Evolutionary conservation across 495 filamentous ascomycete genomes (phyloP).

Genomic region (Margaritispora aquatica): DNA sequence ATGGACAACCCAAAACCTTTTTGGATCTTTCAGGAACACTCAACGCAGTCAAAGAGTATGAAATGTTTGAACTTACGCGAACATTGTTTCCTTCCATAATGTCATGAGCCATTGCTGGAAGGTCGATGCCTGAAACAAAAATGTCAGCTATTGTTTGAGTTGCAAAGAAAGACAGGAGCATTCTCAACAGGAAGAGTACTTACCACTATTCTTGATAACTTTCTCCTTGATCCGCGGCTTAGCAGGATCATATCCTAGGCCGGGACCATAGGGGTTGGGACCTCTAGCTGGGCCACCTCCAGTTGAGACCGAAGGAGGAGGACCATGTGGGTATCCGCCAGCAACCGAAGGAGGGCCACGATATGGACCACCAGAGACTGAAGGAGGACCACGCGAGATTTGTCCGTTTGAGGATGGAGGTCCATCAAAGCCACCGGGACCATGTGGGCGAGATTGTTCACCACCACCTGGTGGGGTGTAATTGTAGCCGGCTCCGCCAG

Average conservation of each 20-base stretch:
- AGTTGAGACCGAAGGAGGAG: no score
- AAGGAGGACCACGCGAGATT: not conserved
- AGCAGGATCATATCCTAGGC: slow-evolving; percentile 28
- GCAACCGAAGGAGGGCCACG: no score
- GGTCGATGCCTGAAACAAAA: not conserved
- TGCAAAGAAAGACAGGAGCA: not conserved
- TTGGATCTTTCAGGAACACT: not conserved
- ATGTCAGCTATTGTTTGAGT: not conserved
- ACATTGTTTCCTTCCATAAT: not conserved
- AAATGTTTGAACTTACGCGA: not conserved
- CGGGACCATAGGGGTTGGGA: slow-evolving; percentile 13
- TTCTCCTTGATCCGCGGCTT: slow-evolving; percentile 2
- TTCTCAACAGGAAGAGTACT: not conserved
- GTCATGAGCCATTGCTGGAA: not conserved
- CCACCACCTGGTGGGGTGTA: not conserved
- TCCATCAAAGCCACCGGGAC: not conserved
- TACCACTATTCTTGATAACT: slow-evolving; percentile 21
- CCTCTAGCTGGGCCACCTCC: slow-evolving; percentile 5
- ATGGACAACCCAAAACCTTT: not conserved
- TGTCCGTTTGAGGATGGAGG: not conserved
- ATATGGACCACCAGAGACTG: not conserved
- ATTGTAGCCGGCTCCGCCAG: not conserved
- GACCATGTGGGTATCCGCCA: no score
- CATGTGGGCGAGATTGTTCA: not conserved
- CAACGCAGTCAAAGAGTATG: no score